These are phyloP conservation scores for Dacryopinax primogenitus DNA, from an alignment of 768 basidiomycete species.

Conservation along the genomic window DNA sequence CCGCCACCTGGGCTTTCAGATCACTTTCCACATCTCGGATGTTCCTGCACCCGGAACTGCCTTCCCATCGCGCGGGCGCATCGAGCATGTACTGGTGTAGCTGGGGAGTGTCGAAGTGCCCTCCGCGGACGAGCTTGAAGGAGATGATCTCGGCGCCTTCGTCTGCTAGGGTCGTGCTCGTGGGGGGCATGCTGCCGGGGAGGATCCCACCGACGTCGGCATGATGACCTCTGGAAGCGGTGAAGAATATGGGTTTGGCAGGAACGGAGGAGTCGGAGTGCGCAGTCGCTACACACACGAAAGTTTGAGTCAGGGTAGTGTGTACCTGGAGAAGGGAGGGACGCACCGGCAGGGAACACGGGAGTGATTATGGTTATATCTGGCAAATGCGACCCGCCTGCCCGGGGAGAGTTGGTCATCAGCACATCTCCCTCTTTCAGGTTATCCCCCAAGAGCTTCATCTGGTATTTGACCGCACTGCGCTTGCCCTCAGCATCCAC, in stretches of 20 bases:
- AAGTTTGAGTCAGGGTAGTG: neutral
- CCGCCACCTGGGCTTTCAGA: constrained; percentile 86
- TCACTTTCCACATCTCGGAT: constrained; percentile 85
- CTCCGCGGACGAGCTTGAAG: constrained; percentile 77
- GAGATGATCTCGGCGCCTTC: constrained; percentile 85
- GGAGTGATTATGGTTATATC: constrained; percentile 93
- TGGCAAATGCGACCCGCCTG: constrained; percentile 74
- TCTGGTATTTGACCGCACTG: constrained; percentile 79
- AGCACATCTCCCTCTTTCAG: constrained; percentile 85
- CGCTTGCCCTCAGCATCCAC: constrained; percentile 1
- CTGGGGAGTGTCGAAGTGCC: constrained; percentile 70
- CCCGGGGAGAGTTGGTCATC: constrained; percentile 82
- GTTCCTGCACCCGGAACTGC: constrained; percentile 77
- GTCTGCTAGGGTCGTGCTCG: constrained; percentile 78
- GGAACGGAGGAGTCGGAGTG: neutral
- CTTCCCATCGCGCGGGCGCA: constrained; percentile 65
- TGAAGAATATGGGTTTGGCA: constrained; percentile 73
- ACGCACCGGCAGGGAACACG: constrained; percentile 42
- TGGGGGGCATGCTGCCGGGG: constrained; percentile 92
- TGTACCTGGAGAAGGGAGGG: neutral
- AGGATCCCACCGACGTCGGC: constrained; percentile 88
- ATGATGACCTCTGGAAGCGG: constrained; percentile 87
- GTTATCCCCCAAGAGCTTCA: constrained; percentile 54
- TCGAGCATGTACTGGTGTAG: constrained; percentile 70
- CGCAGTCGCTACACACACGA: constrained; percentile 8